Evolutionary conservation across 1,284 basidiomycete species (phyloP).

Genomic region (Polyporus tsugae): DNA sequence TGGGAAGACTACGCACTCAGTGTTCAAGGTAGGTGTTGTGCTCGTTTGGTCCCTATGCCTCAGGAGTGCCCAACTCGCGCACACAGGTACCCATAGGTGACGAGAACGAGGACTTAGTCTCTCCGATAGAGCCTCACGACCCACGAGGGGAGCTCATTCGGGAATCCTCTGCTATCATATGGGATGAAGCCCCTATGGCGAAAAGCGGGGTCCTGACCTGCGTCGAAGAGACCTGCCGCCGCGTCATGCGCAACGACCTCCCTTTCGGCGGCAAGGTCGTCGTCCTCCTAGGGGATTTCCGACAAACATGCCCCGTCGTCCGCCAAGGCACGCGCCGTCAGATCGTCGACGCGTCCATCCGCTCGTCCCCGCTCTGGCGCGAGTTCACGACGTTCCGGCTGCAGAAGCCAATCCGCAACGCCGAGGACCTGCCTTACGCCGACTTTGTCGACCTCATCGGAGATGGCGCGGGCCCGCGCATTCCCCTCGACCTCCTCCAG

Average conservation of each 20-base stretch:
- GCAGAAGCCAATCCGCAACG: conserved; percentile 46
- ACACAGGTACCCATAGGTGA: conserved; percentile 46
- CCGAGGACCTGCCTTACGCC: conserved; percentile 46
- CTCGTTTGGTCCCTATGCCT: background rate
- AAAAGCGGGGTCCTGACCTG: conserved; percentile 46
- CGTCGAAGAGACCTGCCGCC: conserved; percentile 42
- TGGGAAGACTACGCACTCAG: conserved; percentile 48
- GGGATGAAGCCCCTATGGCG: conserved; percentile 52
- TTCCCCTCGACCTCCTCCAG: conserved; percentile 37
- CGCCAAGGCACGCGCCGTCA: conserved; percentile 39
- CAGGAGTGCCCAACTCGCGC: background rate
- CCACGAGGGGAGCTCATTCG: conserved; percentile 44
- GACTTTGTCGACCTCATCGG: conserved; percentile 49
- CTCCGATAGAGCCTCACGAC: conserved; percentile 39
- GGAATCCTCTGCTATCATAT: conserved; percentile 42
- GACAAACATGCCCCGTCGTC: conserved; percentile 49
- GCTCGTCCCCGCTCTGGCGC: conserved; percentile 45
- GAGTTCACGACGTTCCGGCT: conserved; percentile 41
- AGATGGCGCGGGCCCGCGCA: conserved; percentile 44
- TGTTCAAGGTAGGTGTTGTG: conserved; percentile 41
- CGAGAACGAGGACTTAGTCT: conserved; percentile 41
- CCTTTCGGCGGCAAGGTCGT: conserved; percentile 50
- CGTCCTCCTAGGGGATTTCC: conserved; percentile 48
- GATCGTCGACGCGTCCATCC: conserved; percentile 47
- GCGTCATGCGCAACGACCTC: conserved; percentile 21